phyloP scores from a whole-genome alignment of 2,329 filamentous ascomycete genomes.

The Fusarium compactum region DNA sequence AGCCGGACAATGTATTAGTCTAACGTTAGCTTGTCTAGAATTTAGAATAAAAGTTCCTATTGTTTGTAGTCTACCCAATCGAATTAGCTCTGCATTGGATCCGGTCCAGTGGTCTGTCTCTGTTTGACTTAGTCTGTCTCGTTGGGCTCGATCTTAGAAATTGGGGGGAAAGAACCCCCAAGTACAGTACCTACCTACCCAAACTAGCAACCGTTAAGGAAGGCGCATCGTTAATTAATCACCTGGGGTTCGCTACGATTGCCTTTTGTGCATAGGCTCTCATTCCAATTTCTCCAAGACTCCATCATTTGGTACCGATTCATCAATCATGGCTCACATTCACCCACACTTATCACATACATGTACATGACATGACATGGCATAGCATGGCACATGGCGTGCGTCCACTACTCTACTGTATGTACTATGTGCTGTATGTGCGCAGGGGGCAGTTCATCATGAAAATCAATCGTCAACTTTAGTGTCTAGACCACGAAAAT shows the following conservation, averaged over 20 bases:
- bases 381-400: background rate
- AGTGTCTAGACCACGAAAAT: conserved; percentile 34
- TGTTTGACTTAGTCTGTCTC: background rate
- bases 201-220: conserved; percentile 30
- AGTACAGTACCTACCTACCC: background rate
- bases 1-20: background rate
- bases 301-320: background rate
- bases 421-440: background rate
- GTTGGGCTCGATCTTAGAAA: conserved; percentile 21
- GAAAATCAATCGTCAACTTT: conserved; percentile 13
- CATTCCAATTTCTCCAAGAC: background rate
- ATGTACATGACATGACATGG: background rate
- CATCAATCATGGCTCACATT: conserved; percentile 4
- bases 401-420: background rate
- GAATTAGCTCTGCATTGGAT: background rate
- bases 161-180: conserved; percentile 23
- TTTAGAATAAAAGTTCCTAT: background rate
- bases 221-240: conserved; percentile 31
- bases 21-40: background rate
- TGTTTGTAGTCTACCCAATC: background rate
- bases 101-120: background rate
- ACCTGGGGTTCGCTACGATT: conserved; percentile 26
- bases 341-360: background rate
- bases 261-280: conserved; percentile 3
- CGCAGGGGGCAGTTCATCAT: conserved; percentile 16